Evolutionary conservation across 169 alveolate genomes (phyloP).

Genomic region (Plasmodium knowlesi): DNA sequence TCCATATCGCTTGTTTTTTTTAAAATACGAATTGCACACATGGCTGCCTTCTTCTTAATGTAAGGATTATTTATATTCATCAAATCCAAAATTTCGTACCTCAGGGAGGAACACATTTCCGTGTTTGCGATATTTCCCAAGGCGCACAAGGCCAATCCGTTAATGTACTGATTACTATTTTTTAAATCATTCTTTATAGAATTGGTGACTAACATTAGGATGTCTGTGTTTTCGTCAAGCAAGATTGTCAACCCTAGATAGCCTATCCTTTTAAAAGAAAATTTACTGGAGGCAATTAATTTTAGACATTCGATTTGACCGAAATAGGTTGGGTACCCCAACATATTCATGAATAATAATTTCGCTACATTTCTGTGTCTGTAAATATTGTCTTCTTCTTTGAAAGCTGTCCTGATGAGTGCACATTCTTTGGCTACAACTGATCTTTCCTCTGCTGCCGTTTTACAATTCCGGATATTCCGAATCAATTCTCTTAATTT

Average conservation of each 20-base stretch:
- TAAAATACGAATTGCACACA: conserved; percentile 86
- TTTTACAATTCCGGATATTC: conserved; percentile 97
- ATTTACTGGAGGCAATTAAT: conserved; percentile 96
- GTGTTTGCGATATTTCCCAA: conserved; percentile 97
- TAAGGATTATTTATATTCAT: conserved; percentile 94
- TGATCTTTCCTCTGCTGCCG: conserved; percentile 99
- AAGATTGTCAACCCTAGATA: conserved; percentile 97
- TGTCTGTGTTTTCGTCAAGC: conserved; percentile 97
- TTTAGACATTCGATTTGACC: conserved; percentile 98
- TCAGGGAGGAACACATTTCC: conserved; percentile 97
- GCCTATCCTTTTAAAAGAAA: conserved; percentile 96
- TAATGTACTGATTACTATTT: conserved; percentile 92
- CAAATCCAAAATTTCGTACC: conserved; percentile 91
- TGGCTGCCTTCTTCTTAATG: conserved; percentile 96
- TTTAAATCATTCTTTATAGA: conserved; percentile 97
- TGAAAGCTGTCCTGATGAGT: conserved; percentile 96
- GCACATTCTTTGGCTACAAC: conserved; percentile 99
- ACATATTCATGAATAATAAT: conserved; percentile 95
- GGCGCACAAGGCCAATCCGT: conserved; percentile 98
- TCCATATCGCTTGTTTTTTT: conserved; percentile 82
- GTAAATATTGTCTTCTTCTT: conserved; percentile 87
- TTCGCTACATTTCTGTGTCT: conserved; percentile 98
- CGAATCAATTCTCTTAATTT: conserved; percentile 97
- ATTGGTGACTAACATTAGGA: conserved; percentile 97
- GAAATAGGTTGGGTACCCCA: conserved; percentile 97